Conservation (phyloP, 192 early-diverging fungal genomes). For the Kickxella alabastrina region DNA sequence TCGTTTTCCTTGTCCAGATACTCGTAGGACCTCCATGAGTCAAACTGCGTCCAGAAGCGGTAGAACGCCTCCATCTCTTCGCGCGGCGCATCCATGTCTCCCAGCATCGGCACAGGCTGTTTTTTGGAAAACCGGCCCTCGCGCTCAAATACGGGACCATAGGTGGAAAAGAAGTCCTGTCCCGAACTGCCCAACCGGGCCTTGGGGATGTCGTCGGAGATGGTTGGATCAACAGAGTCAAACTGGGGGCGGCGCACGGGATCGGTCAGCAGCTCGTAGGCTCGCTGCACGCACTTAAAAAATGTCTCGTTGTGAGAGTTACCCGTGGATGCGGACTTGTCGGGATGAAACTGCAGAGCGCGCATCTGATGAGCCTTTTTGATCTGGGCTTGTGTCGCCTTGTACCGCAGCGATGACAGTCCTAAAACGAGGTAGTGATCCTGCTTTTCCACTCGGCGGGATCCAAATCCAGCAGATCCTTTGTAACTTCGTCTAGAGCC, state of each 20-base stretch:
- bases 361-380: constrained; percentile 44
- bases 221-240: constrained; percentile 74
- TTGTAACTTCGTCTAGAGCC: constrained; percentile 61
- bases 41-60: constrained; percentile 67
- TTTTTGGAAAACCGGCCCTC: constrained; percentile 66
- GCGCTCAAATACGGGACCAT: constrained; percentile 62
- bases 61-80: constrained; percentile 73
- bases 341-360: constrained; percentile 63
- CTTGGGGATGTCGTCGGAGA: constrained; percentile 56
- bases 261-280: constrained; percentile 72
- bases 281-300: constrained; percentile 78
- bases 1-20: constrained; percentile 77
- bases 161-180: constrained; percentile 39
- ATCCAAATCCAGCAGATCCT: constrained; percentile 58
- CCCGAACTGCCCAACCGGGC: constrained; percentile 6
- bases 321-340: constrained; percentile 61
- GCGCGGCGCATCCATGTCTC: constrained; percentile 56
- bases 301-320: constrained; percentile 59
- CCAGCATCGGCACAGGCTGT: constrained; percentile 56
- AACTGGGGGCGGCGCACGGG: constrained; percentile 65
- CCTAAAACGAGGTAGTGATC: constrained; percentile 83
- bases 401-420: constrained; percentile 60
- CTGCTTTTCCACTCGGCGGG: constrained; percentile 79
- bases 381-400: constrained; percentile 68
- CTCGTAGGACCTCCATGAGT: constrained; percentile 82